Evolutionary conservation across 208 protist genomes (phyloP).

Genomic region (Trypanosoma theileri): DNA sequence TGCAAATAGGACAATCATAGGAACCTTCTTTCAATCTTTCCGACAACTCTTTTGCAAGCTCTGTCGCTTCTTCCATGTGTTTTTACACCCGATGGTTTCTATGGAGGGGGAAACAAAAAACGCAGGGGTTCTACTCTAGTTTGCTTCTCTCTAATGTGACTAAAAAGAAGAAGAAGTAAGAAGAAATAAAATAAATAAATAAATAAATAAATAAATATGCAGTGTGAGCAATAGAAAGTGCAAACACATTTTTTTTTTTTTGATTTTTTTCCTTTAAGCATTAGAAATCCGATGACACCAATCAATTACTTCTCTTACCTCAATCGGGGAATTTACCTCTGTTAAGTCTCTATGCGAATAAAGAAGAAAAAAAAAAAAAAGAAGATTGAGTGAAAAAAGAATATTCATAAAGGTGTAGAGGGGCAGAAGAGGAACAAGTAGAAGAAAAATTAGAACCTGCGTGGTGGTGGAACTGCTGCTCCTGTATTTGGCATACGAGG

Average conservation of each 20-base stretch:
- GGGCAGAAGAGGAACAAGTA: background rate
- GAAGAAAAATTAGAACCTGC: constrained; percentile 46
- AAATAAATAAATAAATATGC: constrained; percentile 26
- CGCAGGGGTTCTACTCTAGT: too few species aligned
- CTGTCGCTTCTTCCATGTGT: constrained; percentile 15
- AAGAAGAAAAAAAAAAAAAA: constrained; percentile 17
- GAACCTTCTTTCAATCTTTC: constrained; percentile 47
- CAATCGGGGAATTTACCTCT: constrained; percentile 11
- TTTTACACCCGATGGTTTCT: too few species aligned
- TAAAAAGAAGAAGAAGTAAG: background rate
- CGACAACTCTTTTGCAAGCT: constrained; percentile 35
- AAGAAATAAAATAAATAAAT: constrained; percentile 20
- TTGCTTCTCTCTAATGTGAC: too few species aligned
- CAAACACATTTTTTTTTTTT: background rate
- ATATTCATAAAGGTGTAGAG: background rate
- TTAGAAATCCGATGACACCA: too few species aligned
- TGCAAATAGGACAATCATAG: constrained; percentile 79
- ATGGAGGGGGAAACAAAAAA: too few species aligned
- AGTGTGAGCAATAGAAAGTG: constrained; percentile 13
- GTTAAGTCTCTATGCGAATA: constrained; percentile 9
- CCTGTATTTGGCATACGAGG: constrained; percentile 30
- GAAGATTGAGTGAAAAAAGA: background rate
- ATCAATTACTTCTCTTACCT: constrained; percentile 1
- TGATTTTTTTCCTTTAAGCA: background rate
- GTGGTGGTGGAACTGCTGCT: constrained; percentile 49